Base-by-base conservation (phyloP, 305 asterid genomes). In the Fraxinus dipetala region DNA sequence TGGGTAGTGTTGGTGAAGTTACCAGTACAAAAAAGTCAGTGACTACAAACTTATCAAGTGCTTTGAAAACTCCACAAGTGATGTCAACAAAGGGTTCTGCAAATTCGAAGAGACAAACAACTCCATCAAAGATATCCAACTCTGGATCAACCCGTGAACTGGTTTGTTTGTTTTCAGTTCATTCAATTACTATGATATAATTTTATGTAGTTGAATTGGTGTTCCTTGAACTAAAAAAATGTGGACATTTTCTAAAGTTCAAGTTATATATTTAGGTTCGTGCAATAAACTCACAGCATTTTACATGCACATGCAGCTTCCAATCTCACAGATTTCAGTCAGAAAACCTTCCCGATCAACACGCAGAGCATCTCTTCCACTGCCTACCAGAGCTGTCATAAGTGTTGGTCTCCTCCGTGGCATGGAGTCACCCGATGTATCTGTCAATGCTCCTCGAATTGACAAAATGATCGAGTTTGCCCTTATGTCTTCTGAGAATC, bases 121-220 rank as follows among this genome's bases (percentile, higher is more conserved):
- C 91, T 74, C 89, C 96, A 26, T 90, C 93, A 9, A 92, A 79
- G 86, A 87, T 93, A 78, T 93, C 95, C 5, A 93, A 91, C 87
- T 91, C 95, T 1, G 97, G 98, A 28, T 93, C 98, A 8, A 96
- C 98, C 38, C 96, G 98, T 7, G 98, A 96, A 87, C 74, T 96
- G 97, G 99, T 96, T 80, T 16, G 91, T 86, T 75, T 81, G 28
- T 45, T 78, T 73, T 61, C 5, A 59, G 45, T 63, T 74, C 45
- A 69, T 63, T 61, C 67, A 18, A 10, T 76, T 43, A 13, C n/a
- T 48, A 18, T 61, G n/a, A 32, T 11, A 13, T 24, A 18, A 59
- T 22, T 34, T 28, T 63, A 69, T 40, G 11, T 63, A 24, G 85
- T 67, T 83, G 79, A 56, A 74, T 70, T 56, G 79, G 24, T 11